Conservation (phyloP, 1,284 basidiomycete genomes). For the Microbotryum intermedium region DNA sequence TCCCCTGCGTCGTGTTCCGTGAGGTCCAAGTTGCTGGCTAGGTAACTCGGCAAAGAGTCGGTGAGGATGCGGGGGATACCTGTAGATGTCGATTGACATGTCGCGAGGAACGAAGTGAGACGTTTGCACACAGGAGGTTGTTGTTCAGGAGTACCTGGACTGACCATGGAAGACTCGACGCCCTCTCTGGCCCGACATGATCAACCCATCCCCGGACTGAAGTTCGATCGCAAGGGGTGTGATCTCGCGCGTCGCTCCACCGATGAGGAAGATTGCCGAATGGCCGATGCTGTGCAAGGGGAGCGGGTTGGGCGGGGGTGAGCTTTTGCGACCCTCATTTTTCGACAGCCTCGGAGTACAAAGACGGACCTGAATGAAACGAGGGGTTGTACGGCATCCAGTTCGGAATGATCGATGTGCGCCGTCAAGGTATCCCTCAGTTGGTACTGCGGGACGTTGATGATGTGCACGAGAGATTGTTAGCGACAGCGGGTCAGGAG, state of each 20-base stretch:
- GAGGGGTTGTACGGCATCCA: conserved; percentile 72
- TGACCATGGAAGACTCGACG: conserved; percentile 69
- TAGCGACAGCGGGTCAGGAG: neutral
- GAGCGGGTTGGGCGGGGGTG: neutral
- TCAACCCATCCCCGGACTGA: conserved; percentile 76
- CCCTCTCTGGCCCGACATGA: conserved; percentile 78
- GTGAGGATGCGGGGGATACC: conserved; percentile 82
- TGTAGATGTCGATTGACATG: conserved; percentile 33
- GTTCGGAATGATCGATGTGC: conserved; percentile 84
- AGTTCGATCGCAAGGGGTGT: conserved; percentile 71
- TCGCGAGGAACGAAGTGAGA: neutral
- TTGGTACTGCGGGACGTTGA: conserved; percentile 5
- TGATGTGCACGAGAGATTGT: neutral
- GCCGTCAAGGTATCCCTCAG: conserved; percentile 77
- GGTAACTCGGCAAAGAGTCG: conserved; percentile 53
- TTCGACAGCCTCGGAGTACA: neutral
- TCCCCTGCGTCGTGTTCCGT: conserved; percentile 46
- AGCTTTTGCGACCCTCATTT: neutral
- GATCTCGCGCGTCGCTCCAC: conserved; percentile 61
- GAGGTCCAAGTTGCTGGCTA: conserved; percentile 1
- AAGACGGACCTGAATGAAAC: conserved; percentile 84
- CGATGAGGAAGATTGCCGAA: conserved; percentile 79
- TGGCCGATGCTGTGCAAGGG: conserved; percentile 64
- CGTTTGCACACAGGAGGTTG: neutral
- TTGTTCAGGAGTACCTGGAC: conserved; percentile 22